These are phyloP conservation scores for Sporobolomyces phaffii DNA, from an alignment of 768 basidiomycete genomes.

Conservation along the genomic window DNA sequence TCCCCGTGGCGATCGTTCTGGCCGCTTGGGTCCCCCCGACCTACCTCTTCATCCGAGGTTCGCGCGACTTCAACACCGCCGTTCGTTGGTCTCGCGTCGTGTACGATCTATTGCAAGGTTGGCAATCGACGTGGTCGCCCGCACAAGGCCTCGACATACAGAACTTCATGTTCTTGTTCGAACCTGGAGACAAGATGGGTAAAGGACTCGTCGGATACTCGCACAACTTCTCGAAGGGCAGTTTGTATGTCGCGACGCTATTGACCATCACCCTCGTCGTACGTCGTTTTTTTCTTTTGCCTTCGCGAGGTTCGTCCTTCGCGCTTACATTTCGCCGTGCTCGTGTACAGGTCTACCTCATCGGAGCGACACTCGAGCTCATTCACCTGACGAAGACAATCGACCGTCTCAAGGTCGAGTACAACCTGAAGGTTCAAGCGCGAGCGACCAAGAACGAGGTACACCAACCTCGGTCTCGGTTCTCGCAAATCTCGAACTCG, in stretches of 20 bases:
- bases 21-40: conserved; percentile 8
- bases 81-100: not conserved
- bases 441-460: not conserved
- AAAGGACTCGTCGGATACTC: not conserved
- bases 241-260: not conserved
- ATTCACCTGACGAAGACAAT: conserved; percentile 1
- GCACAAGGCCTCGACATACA: not conserved
- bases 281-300: not conserved
- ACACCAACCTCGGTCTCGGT: not conserved
- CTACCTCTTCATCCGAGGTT: not conserved
- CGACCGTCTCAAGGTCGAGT: not conserved
- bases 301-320: too few relatives aligned
- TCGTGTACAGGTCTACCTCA: conserved; percentile 19
- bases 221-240: not conserved
- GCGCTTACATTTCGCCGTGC: not conserved
- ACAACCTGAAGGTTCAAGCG: not conserved
- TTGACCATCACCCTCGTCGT: conserved; percentile 11
- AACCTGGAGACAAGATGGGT: not conserved
- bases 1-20: conserved; percentile 9
- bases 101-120: not conserved
- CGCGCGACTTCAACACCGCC: not conserved
- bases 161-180: not conserved
- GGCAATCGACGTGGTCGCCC: not conserved
- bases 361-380: conserved; percentile 18
- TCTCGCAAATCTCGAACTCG: not conserved